Base-by-base conservation (phyloP, 2,329 filamentous ascomycete genomes). In the Colletotrichum sp. region DNA sequence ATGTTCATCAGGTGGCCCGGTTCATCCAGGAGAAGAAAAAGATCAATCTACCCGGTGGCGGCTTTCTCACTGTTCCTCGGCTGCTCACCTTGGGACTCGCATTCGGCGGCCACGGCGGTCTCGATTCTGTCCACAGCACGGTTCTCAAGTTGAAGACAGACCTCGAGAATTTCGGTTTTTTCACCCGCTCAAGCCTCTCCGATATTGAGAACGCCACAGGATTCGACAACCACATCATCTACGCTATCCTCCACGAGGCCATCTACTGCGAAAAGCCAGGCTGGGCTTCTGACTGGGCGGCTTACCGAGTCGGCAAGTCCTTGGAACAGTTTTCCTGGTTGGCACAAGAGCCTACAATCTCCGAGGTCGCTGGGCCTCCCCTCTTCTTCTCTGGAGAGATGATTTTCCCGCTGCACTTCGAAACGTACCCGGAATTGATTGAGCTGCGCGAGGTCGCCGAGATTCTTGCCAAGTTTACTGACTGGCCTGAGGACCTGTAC, bases 311-410 rank as follows among this genome's bases (percentile, higher is more conserved):
- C 69, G 89, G 93, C 78, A 84, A 89, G 78, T 77, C 81, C 14
- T 81, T 89, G 7, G 80, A 84, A 4, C 79, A 86, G 34, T 93
- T 89, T 78, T 79, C 84, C 39, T 93, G 92, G 92, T 85, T 92
- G 10, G 81, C 84, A 75, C 79, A 82, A 3, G 80, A 81, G 28
- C 81, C 77, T 43, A 78, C 79, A 34, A 77, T 80, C 6, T 78
- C 79, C 2, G 75, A 77, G 21, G 78, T 78, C 10, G 82, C 82
- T 1, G 83, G 87, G 7, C 82, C 86, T 4, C 93, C 93, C 0
- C 87, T 97, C 26, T 94, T 91, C 83, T 98, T 98, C 85, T 95
- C 95, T 0, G 96, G 96, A 75, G 96, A 99, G 86, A 98, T 98
- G 95, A 91, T 98, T 67, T 98, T 93, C 83, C 93, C 94, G 1